A percentile compares a stretch with the other conserved stretches of the same genome.
These are phyloP conservation scores for Gossypium gossypioides DNA, from an alignment of 441 rosid genomes.

Conservation along the genomic window DNA sequence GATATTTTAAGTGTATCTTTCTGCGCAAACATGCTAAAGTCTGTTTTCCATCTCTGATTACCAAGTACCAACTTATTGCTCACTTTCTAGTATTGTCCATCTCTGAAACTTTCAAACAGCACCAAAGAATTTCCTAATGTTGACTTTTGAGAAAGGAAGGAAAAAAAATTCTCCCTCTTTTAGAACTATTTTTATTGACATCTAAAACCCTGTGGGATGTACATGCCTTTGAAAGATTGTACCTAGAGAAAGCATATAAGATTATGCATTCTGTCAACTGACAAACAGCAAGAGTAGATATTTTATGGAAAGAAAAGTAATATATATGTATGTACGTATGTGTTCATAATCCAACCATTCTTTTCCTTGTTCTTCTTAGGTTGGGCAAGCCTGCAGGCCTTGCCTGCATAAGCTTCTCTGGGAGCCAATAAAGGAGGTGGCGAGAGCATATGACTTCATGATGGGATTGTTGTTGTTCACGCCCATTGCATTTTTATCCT, in stretches of 20 bases:
- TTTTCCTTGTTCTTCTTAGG: slow-evolving; percentile 22
- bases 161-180: neutral
- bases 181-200: neutral
- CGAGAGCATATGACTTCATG: slow-evolving; percentile 62
- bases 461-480: slow-evolving; percentile 79
- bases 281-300: neutral
- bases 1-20: neutral
- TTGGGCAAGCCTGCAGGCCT: slow-evolving; percentile 79
- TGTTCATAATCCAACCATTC: neutral
- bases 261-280: neutral
- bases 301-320: neutral
- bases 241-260: neutral
- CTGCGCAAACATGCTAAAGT: neutral
- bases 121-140: neutral
- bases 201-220: neutral
- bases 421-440: slow-evolving; percentile 66
- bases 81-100: neutral
- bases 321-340: neutral
- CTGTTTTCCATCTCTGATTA: neutral
- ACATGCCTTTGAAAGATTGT: neutral
- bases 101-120: neutral
- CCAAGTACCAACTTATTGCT: neutral
- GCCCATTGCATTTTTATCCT: slow-evolving; percentile 77
- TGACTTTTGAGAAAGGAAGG: neutral
- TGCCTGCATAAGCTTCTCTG: slow-evolving; percentile 47